Percentiles rank a stretch among this genome's conserved stretches.
phyloP scores from a whole-genome alignment of 352 stramenopile species.

The Globisporangium splendens region DNA sequence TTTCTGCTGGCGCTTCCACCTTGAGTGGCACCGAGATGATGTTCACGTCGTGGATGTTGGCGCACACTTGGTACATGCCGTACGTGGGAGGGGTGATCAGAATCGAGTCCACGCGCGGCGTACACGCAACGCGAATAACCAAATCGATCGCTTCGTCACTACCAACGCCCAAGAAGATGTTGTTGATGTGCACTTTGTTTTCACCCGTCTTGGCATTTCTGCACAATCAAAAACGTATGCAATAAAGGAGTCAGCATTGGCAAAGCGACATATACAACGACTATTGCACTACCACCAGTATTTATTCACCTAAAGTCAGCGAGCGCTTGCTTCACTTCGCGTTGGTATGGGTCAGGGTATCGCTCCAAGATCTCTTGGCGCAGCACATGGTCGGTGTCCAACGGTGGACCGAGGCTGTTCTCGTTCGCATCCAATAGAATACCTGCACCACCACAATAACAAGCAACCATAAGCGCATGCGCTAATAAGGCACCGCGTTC shows the following conservation, averaged over 20 bases:
- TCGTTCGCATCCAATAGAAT: constrained; percentile 98
- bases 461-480: background rate
- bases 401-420: constrained; percentile 93
- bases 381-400: constrained; percentile 69
- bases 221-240: background rate
- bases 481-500: background rate
- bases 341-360: constrained; percentile 95
- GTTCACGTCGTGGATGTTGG: constrained; percentile 96
- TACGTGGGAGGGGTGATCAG: constrained; percentile 97
- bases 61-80: constrained; percentile 99
- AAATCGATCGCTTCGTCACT: constrained; percentile 98
- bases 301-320: constrained; percentile 60
- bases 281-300: no score
- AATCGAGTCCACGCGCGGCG: constrained; percentile 91
- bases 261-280: no score
- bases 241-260: background rate
- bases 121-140: constrained; percentile 96
- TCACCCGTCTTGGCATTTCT: constrained; percentile 51
- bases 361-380: constrained; percentile 86
- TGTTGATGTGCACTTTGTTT: constrained; percentile 71
- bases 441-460: constrained; percentile 30
- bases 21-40: constrained; percentile 92
- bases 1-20: constrained; percentile 49
- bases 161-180: constrained; percentile 98
- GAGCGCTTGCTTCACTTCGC: constrained; percentile 90